A percentile compares a stretch with the other conserved stretches of the same genome.
Evolutionary conservation across 305 asterid genomes (phyloP).

Genomic region (Fraxinus velutina): DNA sequence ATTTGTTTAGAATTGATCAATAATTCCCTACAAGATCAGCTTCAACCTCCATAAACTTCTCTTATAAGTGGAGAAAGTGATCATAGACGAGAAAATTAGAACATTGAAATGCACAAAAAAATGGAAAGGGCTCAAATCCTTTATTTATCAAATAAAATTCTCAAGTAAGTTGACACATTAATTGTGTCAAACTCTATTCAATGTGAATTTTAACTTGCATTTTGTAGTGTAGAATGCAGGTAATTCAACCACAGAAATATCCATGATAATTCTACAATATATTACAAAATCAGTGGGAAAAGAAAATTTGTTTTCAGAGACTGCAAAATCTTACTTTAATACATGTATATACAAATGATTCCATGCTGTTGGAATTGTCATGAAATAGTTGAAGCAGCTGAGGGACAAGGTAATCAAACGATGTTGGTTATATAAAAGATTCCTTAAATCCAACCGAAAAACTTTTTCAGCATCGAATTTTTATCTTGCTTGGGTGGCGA

Average conservation of each 20-base stretch:
- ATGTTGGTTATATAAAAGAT: not conserved
- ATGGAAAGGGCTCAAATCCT: not conserved
- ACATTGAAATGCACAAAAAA: not conserved
- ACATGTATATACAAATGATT: not conserved
- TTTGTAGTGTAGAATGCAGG: not conserved
- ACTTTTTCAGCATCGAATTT: not conserved
- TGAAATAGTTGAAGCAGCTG: not conserved
- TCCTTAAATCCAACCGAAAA: conserved; percentile 3
- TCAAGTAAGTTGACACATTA: not conserved
- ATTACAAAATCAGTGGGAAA: not conserved
- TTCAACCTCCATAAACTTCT: not conserved
- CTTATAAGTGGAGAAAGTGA: not conserved
- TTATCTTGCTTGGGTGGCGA: not conserved
- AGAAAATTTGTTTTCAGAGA: not conserved
- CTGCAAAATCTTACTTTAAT: not conserved
- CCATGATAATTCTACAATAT: not conserved
- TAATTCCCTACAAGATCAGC: not conserved
- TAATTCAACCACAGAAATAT: not conserved
- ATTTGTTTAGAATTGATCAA: not conserved
- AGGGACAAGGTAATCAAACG: not conserved
- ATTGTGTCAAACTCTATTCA: not conserved
- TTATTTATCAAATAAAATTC: not conserved
- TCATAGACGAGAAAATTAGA: not conserved
- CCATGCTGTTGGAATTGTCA: not conserved
- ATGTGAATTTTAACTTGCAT: not conserved